Evolutionary conservation across 1,284 basidiomycete species (phyloP).

Genomic region (Apiotrichum gracile): DNA sequence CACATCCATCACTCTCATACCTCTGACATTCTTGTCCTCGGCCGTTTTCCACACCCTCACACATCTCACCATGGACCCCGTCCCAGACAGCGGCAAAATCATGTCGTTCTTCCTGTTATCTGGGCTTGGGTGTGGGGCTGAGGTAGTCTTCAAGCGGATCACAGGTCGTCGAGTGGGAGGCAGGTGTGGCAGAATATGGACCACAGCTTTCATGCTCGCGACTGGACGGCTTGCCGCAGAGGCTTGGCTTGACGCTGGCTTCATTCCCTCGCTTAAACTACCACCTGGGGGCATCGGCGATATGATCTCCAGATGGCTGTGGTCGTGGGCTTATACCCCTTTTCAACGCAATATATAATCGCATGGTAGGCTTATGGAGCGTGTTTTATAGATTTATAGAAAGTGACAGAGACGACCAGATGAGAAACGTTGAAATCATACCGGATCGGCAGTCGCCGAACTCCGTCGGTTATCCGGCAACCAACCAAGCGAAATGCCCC

Average conservation of each 20-base stretch:
- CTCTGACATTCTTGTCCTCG: slow-evolving; percentile 33
- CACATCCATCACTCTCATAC: slow-evolving; percentile 18
- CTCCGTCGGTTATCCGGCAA: too few relatives aligned
- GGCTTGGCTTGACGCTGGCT: slow-evolving; percentile 28
- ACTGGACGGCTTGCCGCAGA: slow-evolving; percentile 18
- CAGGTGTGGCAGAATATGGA: slow-evolving; percentile 32
- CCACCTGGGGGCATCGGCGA: not conserved
- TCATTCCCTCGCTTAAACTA: not conserved
- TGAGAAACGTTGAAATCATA: not conserved
- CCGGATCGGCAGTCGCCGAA: too few relatives aligned
- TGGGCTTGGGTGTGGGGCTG: slow-evolving; percentile 28
- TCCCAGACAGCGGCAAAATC: slow-evolving; percentile 23
- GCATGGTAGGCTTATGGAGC: not conserved
- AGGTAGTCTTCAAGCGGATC: slow-evolving; percentile 30
- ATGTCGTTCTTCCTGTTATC: slow-evolving; percentile 32
- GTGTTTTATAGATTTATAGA: not conserved
- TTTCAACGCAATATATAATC: not conserved
- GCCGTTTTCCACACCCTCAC: slow-evolving; percentile 35
- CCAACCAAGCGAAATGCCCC: too few relatives aligned
- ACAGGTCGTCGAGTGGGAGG: slow-evolving; percentile 36
- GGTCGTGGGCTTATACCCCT: not conserved
- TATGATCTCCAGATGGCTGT: not conserved
- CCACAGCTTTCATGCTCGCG: slow-evolving; percentile 23
- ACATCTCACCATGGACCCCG: slow-evolving; percentile 30
- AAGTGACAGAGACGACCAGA: not conserved